Evolutionary conservation across 305 asterid species (phyloP), one percentile per base, ranked within the genome.

Genomic region (Ajuga reptans): DNA sequence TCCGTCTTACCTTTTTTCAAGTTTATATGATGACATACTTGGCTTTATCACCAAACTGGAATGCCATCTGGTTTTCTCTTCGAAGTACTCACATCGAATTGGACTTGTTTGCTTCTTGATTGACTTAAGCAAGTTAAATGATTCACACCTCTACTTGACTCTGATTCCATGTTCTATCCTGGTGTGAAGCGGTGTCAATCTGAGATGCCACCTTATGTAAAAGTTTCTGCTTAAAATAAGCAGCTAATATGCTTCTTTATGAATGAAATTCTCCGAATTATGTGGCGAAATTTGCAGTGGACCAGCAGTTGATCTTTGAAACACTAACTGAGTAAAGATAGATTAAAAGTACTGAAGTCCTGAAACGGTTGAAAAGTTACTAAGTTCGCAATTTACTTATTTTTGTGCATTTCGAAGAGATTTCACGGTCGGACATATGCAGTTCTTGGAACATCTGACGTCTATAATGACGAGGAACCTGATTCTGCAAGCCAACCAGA

Each of bases 361-460:
- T 70, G 68, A 47, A 37, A 52, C 54, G 43, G 42, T 55, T 49
- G 66, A 63, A 64, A 51, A 52, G 45, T 36, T 54, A 68, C 64
- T 77, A 14, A 72, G 77, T 62, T 45, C 14, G 63, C 14, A 72
- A 77, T 62, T 45, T 17, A 65, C 46, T 53, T 68, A 73, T 71
- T 71, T 53, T 58, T 72, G 63, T 84, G 77, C 75, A 47, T 65
- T 66, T 74, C 59, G 65, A 77, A 93, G 98, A 86, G 95, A 84
- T 93, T 93, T 83, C 91, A 90, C 88, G 98, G 98, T 49, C 91
- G 85, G 66, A 78, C 86, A 50, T 93, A 93, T 80, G 91, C 93
- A 29, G 81, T 84, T 53, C 92, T 93, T 64, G 84, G 92, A 79
- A 86, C 84, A 79, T 81, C 95, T 4, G 98, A 93, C 67, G 71